Base-by-base conservation (phyloP, 225 moss, liverwort and hornwort species). In the Sphagnum tenellum region DNA sequence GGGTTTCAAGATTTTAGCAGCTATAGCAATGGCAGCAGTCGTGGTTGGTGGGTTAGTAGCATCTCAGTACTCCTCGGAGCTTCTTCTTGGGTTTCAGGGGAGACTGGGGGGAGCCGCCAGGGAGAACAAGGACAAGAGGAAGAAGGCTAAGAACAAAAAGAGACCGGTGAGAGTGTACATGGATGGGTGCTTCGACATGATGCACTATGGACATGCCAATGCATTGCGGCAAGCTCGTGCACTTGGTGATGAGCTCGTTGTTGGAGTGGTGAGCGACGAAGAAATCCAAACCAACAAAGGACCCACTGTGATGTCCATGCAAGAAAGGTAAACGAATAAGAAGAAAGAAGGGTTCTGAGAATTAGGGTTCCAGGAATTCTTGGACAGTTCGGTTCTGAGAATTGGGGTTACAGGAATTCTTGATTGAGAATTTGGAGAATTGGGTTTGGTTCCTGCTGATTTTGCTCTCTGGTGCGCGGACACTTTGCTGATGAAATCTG, bases 121-220 rank as follows among this genome's bases (percentile, higher is more conserved):
- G 29, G 29, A 29, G 29, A 1, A 29, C 29, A 29, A 29, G 29
- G 29, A 29, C 29, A 47, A 56, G 2, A 75, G 67, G 71, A 82
- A 76, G 48, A 71, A 81, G 73, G 29, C 29, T 29, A 29, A 29
- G 29, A 29, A 29, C 29, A 29, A 29, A 29, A 89, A 79, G 58
- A 86, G 86, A 79, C 88, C 89, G 77, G 89, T 95, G 79, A 80
- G 92, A 57, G 95, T 95, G 8, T 95, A 95, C 55, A 95, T 95
- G 95, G 95, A 95, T 6, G 95, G 95, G 14, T 95, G 92, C 76
- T 95, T 95, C 55, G 92, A 95, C 45, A 86, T 95, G 92, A 95
- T 95, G 95, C 95, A 95, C 74, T 95, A 95, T 5, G 92, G 92
- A 56, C 95, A 96, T 62, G 92, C 92, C 62, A 96, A 96, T 82